A percentile compares a stretch with the other conserved stretches of the same genome.
Evolutionary conservation across 768 basidiomycete species (phyloP).

Genomic region (Leccinum olivaceopallidum): DNA sequence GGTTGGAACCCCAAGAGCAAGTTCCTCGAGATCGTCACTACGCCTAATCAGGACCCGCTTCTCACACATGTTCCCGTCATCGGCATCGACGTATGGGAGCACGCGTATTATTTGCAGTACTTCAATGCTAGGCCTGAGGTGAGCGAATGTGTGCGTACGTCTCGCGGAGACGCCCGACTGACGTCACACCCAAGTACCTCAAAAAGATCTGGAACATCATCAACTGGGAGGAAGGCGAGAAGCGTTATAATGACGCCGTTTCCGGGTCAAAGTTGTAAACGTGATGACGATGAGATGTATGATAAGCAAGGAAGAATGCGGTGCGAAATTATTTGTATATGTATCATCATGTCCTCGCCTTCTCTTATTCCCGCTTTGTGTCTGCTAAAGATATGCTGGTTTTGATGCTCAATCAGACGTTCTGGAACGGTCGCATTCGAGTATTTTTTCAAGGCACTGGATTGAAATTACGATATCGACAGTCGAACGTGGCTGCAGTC

Average conservation of each 20-base stretch:
- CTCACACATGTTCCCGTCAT: conserved; percentile 78
- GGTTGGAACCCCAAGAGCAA: conserved; percentile 71
- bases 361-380: not conserved
- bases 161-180: not conserved
- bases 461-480: not conserved
- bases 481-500: not conserved
- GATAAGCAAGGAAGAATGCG: not conserved
- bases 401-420: not conserved
- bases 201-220: conserved; percentile 74
- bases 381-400: not conserved
- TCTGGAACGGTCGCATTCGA: not conserved
- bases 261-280: conserved; percentile 38
- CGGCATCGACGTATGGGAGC: conserved; percentile 95
- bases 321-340: conserved; percentile 1
- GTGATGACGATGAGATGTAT: conserved; percentile 3
- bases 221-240: conserved; percentile 76
- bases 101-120: conserved; percentile 97
- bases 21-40: conserved; percentile 84
- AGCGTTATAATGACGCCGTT: conserved; percentile 51
- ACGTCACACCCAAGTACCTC: conserved; percentile 51
- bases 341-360: conserved; percentile 4
- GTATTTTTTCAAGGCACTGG: not conserved
- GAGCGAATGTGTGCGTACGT: conserved; percentile 34
- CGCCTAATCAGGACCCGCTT: conserved; percentile 95
- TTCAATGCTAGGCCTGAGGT: conserved; percentile 93